Percentiles rank a stretch among this genome's conserved stretches.
Conservation (phyloP, 1,139 yeast genomes). For the Geotrichum bryndzae region DNA sequence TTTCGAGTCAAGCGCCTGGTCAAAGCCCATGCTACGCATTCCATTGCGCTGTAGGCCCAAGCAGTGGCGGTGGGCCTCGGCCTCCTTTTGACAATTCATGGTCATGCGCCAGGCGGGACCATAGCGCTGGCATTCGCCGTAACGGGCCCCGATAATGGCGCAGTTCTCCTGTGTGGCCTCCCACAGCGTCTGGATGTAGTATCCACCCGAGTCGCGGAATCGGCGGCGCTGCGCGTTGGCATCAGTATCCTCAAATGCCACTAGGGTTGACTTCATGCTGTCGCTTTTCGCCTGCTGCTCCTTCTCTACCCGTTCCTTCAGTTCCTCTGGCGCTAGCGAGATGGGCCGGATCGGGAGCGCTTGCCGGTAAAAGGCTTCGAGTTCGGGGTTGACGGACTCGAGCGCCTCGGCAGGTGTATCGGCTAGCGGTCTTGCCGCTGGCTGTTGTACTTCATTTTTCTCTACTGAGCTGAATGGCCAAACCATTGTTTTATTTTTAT, state of each 20-base stretch:
- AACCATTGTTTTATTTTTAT: conserved; percentile 1
- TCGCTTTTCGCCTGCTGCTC: conserved; percentile 5
- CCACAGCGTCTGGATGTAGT: conserved; percentile 15
- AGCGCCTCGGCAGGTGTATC: neutral
- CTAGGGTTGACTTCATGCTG: conserved; percentile 1
- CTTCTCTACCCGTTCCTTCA: conserved; percentile 12
- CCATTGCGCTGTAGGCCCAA: conserved; percentile 35
- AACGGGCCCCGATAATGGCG: conserved; percentile 13
- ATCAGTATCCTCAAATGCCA: conserved; percentile 15
- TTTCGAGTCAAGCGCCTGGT: conserved; percentile 25
- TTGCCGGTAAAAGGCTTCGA: conserved; percentile 12
- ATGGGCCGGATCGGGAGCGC: conserved; percentile 17
- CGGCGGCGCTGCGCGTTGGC: conserved; percentile 10
- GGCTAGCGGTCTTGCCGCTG: neutral
- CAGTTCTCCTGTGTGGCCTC: conserved; percentile 19
- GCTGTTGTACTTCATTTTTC: neutral
- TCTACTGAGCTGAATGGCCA: conserved; percentile 13
- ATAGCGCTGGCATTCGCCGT: conserved; percentile 17
- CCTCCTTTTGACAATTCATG: conserved; percentile 14
- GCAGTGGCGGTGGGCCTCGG: conserved; percentile 24
- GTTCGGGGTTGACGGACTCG: conserved; percentile 11
- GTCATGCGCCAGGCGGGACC: conserved; percentile 17
- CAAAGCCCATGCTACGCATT: conserved; percentile 33
- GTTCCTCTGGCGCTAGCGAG: conserved; percentile 16
- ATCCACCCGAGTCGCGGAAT: conserved; percentile 10